Conservation (phyloP, 140 eudicot genomes). For the Erigeron philadelphicus region DNA sequence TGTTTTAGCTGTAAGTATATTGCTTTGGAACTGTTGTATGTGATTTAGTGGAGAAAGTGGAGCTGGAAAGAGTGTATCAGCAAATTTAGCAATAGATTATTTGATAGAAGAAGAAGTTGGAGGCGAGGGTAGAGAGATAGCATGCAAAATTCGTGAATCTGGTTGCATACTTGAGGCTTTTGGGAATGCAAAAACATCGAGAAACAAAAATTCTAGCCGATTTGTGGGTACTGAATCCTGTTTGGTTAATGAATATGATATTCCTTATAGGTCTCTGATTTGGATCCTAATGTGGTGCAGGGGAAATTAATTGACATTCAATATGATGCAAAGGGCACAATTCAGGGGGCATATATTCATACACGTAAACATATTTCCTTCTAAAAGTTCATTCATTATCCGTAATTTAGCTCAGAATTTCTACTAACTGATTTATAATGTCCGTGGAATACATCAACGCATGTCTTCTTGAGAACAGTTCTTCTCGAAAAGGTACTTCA, state of each 20-base stretch:
- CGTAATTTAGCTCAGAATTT: not conserved
- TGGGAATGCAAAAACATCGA: slow-evolving; percentile 91
- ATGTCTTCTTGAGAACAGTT: slow-evolving; percentile 43
- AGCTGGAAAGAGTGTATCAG: slow-evolving; percentile 89
- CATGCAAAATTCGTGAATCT: slow-evolving; percentile 54
- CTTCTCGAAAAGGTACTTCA: slow-evolving; percentile 76
- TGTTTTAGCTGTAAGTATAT: not conserved
- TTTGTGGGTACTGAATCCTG: slow-evolving; percentile 49
- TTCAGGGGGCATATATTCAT: slow-evolving; percentile 73
- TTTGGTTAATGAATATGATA: slow-evolving; percentile 1
- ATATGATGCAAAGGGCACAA: slow-evolving; percentile 52
- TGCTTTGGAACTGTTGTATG: not conserved
- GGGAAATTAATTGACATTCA: slow-evolving; percentile 78
- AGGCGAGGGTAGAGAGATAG: slow-evolving; percentile 56
- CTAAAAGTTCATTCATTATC: slow-evolving; percentile 10
- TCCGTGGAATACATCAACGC: slow-evolving; percentile 28
- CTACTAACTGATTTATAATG: slow-evolving; percentile 21
- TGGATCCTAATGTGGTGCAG: slow-evolving; percentile 43
- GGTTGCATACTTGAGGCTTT: slow-evolving; percentile 74
- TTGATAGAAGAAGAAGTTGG: slow-evolving; percentile 52
- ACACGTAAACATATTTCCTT: slow-evolving; percentile 52
- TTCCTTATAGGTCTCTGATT: slow-evolving; percentile 9
- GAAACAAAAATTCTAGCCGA: slow-evolving; percentile 89
- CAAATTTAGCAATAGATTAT: slow-evolving; percentile 78
- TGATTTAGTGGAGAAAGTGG: slow-evolving; percentile 88